Evolutionary conservation across 805 yeast genomes (phyloP).

Genomic region (Hanseniaspora mollemarum): DNA sequence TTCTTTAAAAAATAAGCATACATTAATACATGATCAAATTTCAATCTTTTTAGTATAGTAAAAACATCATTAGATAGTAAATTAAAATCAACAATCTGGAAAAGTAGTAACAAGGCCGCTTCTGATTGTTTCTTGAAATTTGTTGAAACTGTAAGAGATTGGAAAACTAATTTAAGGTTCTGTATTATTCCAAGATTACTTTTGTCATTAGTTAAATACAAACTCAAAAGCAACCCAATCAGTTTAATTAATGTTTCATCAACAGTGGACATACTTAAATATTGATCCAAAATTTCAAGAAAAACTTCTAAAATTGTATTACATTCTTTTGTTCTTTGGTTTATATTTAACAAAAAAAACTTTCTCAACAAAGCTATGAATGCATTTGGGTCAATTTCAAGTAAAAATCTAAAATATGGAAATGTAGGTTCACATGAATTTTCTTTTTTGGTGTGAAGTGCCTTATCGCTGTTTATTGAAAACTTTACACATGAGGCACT

Average conservation of each 20-base stretch:
- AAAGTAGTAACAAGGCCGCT: conserved; percentile 58
- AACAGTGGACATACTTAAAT: neutral
- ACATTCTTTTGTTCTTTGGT: conserved; percentile 17
- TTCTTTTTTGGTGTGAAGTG: conserved; percentile 29
- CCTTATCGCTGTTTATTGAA: conserved; percentile 33
- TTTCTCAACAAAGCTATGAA: conserved; percentile 58
- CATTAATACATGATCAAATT: conserved; percentile 23
- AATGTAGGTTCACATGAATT: conserved; percentile 40
- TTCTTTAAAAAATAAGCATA: conserved; percentile 17
- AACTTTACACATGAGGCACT: conserved; percentile 41
- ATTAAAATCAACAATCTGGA: conserved; percentile 35
- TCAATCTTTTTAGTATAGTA: conserved; percentile 20
- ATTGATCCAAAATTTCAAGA: conserved; percentile 42
- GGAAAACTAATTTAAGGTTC: conserved; percentile 38
- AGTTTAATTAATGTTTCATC: neutral
- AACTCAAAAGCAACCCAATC: conserved; percentile 19
- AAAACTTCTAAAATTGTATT: conserved; percentile 15
- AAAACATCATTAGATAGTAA: conserved; percentile 23
- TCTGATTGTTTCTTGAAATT: conserved; percentile 49
- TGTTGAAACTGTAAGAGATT: conserved; percentile 25
- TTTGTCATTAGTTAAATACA: conserved; percentile 26
- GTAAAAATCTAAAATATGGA: conserved; percentile 54
- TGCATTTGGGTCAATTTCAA: conserved; percentile 46
- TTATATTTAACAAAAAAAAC: conserved; percentile 26
- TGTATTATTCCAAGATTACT: conserved; percentile 34